These are phyloP conservation scores for Hygrocybe punicea DNA, from an alignment of 768 basidiomycete species.

Conservation along the genomic window DNA sequence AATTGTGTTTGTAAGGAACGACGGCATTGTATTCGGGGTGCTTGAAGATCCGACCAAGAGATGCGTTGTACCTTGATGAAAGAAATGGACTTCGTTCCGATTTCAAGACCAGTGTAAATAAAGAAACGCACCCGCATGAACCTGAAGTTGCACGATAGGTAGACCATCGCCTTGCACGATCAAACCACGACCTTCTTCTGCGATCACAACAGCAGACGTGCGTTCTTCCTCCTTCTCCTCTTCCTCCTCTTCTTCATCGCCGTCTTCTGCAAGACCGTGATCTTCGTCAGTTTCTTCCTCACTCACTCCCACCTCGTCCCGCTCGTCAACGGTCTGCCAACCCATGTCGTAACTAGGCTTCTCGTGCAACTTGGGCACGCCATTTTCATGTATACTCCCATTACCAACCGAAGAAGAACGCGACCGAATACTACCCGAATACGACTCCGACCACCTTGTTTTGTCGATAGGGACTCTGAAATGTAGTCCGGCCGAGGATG, in stretches of 20 bases:
- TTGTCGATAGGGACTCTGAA: constrained; percentile 58
- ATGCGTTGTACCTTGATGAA: constrained; percentile 79
- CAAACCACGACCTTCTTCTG: constrained; percentile 80
- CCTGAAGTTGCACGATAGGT: constrained; percentile 58
- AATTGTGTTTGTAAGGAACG: constrained; percentile 65
- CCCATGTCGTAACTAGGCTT: constrained; percentile 74
- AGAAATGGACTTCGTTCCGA: constrained; percentile 9
- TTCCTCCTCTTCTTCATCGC: constrained; percentile 31
- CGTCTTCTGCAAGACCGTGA: constrained; percentile 42
- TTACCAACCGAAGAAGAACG: constrained; percentile 66
- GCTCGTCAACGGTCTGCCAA: constrained; percentile 72
- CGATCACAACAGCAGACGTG: constrained; percentile 73
- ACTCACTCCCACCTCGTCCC: constrained; percentile 58
- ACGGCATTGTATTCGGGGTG: constrained; percentile 73
- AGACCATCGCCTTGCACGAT: constrained; percentile 70
- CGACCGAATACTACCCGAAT: constrained; percentile 60
- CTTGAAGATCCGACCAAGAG: constrained; percentile 79
- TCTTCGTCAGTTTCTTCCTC: constrained; percentile 59
- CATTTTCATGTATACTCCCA: constrained; percentile 41
- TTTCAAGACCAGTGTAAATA: constrained; percentile 5
- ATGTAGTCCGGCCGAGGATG: constrained; percentile 42
- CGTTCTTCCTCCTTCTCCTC: constrained; percentile 62
- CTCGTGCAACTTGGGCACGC: constrained; percentile 48
- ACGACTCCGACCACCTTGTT: constrained; percentile 70
- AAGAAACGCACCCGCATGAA: constrained; percentile 60